phyloP scores from a whole-genome alignment of 2,329 filamentous ascomycete genomes.

The Colletotrichum gigasporum region DNA sequence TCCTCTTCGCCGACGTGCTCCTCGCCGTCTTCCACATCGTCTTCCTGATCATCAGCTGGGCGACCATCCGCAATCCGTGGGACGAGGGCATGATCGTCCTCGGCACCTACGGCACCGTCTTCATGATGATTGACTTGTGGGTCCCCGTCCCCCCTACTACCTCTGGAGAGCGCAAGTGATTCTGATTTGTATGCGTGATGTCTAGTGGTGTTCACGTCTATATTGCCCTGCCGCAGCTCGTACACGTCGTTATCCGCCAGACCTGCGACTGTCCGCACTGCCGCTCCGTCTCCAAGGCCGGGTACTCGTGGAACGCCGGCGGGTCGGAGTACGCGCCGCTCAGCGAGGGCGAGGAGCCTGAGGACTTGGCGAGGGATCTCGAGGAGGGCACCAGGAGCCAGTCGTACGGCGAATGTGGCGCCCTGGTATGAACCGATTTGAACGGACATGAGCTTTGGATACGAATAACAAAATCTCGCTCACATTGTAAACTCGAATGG shows the following conservation, averaged over 20 bases:
- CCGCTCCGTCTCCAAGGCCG: background rate
- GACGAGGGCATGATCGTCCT: conserved; percentile 20
- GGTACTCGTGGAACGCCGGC: background rate
- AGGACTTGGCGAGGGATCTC: background rate
- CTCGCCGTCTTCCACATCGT: conserved; percentile 23
- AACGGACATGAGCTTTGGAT: no score
- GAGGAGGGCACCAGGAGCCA: no score
- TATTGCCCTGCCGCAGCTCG: conserved; percentile 42
- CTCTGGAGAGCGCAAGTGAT: background rate
- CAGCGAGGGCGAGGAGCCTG: conserved; percentile 8
- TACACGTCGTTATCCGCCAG: background rate
- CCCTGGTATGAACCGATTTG: no score
- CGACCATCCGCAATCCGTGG: background rate
- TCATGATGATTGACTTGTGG: conserved; percentile 34
- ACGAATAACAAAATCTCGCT: no score
- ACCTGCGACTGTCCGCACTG: conserved; percentile 24
- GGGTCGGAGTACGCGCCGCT: conserved; percentile 24
- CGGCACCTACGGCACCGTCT: conserved; percentile 33
- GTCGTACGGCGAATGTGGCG: no score
- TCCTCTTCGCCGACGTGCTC: conserved; percentile 29
- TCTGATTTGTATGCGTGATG: background rate
- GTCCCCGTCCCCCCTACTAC: background rate
- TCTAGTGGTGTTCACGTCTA: conserved; percentile 20
- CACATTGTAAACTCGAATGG: no score
- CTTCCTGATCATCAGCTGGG: conserved; percentile 33